A percentile compares a stretch with the other conserved stretches of the same genome.
phyloP scores from a whole-genome alignment of 2,329 filamentous ascomycete genomes.

The Claviceps sp. region DNA sequence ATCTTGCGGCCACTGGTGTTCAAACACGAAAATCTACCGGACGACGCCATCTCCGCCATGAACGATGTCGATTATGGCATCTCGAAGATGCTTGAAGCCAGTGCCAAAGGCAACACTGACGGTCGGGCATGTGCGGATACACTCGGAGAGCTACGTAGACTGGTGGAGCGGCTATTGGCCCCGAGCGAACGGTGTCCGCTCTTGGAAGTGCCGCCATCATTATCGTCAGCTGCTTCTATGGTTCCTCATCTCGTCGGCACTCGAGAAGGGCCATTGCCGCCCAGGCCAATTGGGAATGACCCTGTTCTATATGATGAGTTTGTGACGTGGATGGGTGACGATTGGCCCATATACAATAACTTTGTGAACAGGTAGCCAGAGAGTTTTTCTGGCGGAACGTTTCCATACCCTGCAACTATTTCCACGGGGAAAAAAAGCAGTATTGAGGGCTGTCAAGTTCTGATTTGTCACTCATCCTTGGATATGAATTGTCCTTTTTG shows the following conservation, averaged over 20 bases:
- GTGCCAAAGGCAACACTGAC: slow-evolving; percentile 24
- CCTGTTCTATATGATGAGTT: slow-evolving; percentile 23
- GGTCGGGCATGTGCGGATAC: slow-evolving; percentile 24
- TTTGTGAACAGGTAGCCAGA: too few relatives aligned
- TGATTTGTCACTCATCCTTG: too few relatives aligned
- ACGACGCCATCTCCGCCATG: slow-evolving; percentile 11
- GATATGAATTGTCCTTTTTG: too few relatives aligned
- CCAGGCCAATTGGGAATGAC: slow-evolving; percentile 17
- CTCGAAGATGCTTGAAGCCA: slow-evolving; percentile 27
- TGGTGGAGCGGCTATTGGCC: slow-evolving; percentile 22
- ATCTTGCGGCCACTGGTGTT: slow-evolving; percentile 31
- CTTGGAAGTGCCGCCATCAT: slow-evolving; percentile 9
- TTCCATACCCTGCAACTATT: too few relatives aligned
- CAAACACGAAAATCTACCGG: slow-evolving; percentile 11
- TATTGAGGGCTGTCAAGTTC: too few relatives aligned
- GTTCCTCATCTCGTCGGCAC: slow-evolving; percentile 12
- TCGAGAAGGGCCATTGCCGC: slow-evolving; percentile 12
- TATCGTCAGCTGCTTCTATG: slow-evolving; percentile 7
- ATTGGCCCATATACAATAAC: slow-evolving; percentile 18
- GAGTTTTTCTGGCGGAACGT: too few relatives aligned
- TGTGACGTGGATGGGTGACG: slow-evolving; percentile 24
- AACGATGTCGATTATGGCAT: slow-evolving; percentile 27
- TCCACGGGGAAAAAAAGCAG: too few relatives aligned
- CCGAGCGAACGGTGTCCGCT: slow-evolving; percentile 9
- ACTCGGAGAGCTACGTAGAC: slow-evolving; percentile 22